Percentiles rank a stretch among this genome's conserved stretches.
phyloP scores from a whole-genome alignment of 768 basidiomycete species.

The Boletus vinaceobasis region DNA sequence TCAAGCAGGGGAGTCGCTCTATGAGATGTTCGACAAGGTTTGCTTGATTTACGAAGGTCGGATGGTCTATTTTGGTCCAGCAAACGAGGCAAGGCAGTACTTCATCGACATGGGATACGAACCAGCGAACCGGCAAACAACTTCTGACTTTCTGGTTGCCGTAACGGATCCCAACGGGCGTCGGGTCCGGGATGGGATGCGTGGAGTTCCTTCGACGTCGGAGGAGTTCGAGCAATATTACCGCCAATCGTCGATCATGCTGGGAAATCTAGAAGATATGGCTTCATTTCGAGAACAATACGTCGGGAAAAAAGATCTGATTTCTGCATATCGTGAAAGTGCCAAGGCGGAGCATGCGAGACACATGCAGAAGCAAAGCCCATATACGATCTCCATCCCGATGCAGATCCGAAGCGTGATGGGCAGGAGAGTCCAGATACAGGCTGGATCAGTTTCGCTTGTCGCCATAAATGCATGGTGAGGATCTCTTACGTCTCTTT shows the following conservation, averaged over 20 bases:
- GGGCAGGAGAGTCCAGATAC: conserved; percentile 44
- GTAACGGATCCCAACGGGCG: conserved; percentile 67
- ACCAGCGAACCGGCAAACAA: conserved; percentile 56
- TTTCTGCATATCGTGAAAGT: conserved; percentile 45
- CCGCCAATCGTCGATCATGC: conserved; percentile 37
- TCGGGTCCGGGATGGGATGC: conserved; percentile 34
- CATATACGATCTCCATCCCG: conserved; percentile 48
- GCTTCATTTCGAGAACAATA: conserved; percentile 43
- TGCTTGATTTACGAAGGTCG: conserved; percentile 58
- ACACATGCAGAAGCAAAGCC: conserved; percentile 40
- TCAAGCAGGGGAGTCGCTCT: conserved; percentile 74
- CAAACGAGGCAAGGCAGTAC: conserved; percentile 51
- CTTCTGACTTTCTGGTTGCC: conserved; percentile 57
- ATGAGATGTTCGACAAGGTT: conserved; percentile 68
- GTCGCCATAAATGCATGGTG: conserved; percentile 32
- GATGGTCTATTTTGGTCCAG: conserved; percentile 60
- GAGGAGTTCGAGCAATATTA: conserved; percentile 56
- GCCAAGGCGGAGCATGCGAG: conserved; percentile 52
- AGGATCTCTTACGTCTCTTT: not conserved
- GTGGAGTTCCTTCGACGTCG: conserved; percentile 41
- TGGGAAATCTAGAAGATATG: conserved; percentile 46
- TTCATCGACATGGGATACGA: conserved; percentile 57
- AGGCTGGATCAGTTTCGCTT: conserved; percentile 36
- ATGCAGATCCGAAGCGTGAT: conserved; percentile 49
- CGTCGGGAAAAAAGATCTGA: conserved; percentile 43